Base-by-base conservation (phyloP, 192 early-diverging fungal species). In the Tieghemiomyces parasiticus region DNA sequence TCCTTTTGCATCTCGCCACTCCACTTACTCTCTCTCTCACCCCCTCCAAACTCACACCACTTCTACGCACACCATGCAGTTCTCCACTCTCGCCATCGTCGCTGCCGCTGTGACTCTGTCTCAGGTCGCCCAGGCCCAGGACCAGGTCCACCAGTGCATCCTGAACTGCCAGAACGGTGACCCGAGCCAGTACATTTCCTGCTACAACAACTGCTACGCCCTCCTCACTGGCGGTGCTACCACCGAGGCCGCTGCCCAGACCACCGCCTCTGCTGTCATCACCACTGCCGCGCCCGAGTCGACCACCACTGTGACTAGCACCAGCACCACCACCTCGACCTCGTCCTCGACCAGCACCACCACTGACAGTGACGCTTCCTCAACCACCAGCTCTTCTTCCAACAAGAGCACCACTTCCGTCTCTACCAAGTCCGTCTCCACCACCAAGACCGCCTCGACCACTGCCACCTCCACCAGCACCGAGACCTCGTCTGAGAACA, bases 11-110 rank as follows among this genome's bases (percentile, higher is more conserved):
- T 42, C 16, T 42, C 16, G n/a, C n/a, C n/a, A 42, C 8, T 10
- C 38, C 38, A 42, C 38, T 16, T 16, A 6, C 8, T 42, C 38
- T 42, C 38, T 42, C 38, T 10, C 16, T 16, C 38, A 42, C 38
- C 16, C 38, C 38, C 38, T 16, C 38, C 6, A 33, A 31, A 2
- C 31, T 24, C 8, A 55, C 63, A 13, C 48, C 58, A 0, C 63
- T 26, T 50, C 47, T 59, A 12, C 58, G n/a, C n/a, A n/a, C 58
- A 13, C 63, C 35, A 46, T 64, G 35, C 20, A n/a, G 25, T 26
- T 46, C 55, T 58, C 63, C 63, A 32, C 58, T 24, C 3, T 26
- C 14, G 0, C 58, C 58, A 22, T 45, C 52, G 20, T 38, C 8
- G 38, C 10, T 16, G 31, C 26, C 12, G 22, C 61, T 50, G n/a